A percentile compares a stretch with the other conserved stretches of the same genome.
These are phyloP conservation scores for Trichoderma harzianum DNA, from an alignment of 2,329 filamentous ascomycete genomes.

Conservation along the genomic window DNA sequence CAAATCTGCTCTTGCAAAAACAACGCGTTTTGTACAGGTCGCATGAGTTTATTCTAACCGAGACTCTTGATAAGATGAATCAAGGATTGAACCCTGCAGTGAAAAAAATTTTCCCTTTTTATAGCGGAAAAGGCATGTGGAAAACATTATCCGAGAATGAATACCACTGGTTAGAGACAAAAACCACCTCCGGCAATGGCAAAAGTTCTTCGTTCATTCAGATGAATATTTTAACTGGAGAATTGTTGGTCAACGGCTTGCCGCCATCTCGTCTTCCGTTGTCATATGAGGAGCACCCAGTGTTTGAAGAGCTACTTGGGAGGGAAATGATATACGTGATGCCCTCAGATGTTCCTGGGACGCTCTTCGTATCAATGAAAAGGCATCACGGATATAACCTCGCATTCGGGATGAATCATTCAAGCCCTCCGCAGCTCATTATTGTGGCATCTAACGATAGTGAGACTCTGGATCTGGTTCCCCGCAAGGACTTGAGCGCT, in stretches of 20 bases:
- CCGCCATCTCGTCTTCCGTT: not conserved
- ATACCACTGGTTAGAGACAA: not conserved
- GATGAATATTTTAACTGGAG: not conserved
- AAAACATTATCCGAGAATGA: not conserved
- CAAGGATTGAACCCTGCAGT: not conserved
- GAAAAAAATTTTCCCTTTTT: not conserved
- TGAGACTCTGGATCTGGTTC: slow-evolving; percentile 25
- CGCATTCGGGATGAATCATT: not conserved
- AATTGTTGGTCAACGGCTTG: not conserved
- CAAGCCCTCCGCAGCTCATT: not conserved
- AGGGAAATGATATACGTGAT: not conserved
- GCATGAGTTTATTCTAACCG: not conserved
- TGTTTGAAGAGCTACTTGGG: not conserved
- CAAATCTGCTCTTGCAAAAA: not conserved
- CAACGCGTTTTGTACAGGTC: not conserved
- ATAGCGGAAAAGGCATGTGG: not conserved
- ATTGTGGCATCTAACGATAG: not conserved
- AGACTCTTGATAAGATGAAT: not conserved
- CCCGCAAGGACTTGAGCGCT: slow-evolving; percentile 27
- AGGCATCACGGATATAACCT: not conserved
- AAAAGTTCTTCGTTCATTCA: not conserved
- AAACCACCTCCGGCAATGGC: not conserved
- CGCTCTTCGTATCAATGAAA: not conserved
- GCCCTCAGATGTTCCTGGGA: not conserved
- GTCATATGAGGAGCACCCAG: not conserved